These are phyloP conservation scores for Tillandsia fasciculata DNA, from an alignment of 176 grass and related monocot species.

Conservation along the genomic window DNA sequence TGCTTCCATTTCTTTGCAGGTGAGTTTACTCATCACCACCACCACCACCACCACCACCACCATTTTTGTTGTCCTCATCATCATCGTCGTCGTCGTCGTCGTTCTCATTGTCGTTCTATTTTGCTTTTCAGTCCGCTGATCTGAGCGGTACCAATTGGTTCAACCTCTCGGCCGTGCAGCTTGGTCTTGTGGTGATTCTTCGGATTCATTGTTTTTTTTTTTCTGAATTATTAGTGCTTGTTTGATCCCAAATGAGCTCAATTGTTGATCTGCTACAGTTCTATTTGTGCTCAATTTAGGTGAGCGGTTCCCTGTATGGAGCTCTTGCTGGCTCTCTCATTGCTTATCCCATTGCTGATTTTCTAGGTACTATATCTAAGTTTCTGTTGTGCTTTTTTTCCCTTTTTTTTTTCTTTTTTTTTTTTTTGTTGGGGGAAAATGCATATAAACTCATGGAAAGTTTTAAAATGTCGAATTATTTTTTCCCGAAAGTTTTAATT, in stretches of 20 bases:
- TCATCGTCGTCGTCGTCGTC: not conserved
- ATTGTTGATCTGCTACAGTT: slow-evolving; percentile 1
- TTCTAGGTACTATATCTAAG: slow-evolving; percentile 41
- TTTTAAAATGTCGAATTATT: too few species aligned
- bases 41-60: too few species aligned
- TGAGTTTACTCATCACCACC: slow-evolving; percentile 14
- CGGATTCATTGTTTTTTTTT: not conserved
- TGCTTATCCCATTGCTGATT: slow-evolving; percentile 62
- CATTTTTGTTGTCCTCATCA: too few species aligned
- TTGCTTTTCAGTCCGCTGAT: slow-evolving; percentile 49
- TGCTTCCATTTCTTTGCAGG: slow-evolving; percentile 76
- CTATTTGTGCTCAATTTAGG: slow-evolving; percentile 35
- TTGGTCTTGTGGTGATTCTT: slow-evolving; percentile 80
- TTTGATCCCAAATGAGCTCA: not conserved
- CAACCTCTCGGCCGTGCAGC: slow-evolving; percentile 69
- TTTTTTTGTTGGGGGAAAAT: too few species aligned
- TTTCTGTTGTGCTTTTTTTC: too few species aligned
- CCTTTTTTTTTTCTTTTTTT: too few species aligned
- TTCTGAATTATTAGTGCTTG: not conserved
- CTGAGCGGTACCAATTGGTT: slow-evolving; percentile 93
- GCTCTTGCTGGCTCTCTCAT: slow-evolving; percentile 79
- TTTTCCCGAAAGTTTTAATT: not conserved
- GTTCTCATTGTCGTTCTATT: not conserved
- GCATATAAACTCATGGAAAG: too few species aligned
- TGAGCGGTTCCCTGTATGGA: slow-evolving; percentile 91